Base-by-base conservation (phyloP, 768 basidiomycete genomes). In the Leccinum incarnatum region DNA sequence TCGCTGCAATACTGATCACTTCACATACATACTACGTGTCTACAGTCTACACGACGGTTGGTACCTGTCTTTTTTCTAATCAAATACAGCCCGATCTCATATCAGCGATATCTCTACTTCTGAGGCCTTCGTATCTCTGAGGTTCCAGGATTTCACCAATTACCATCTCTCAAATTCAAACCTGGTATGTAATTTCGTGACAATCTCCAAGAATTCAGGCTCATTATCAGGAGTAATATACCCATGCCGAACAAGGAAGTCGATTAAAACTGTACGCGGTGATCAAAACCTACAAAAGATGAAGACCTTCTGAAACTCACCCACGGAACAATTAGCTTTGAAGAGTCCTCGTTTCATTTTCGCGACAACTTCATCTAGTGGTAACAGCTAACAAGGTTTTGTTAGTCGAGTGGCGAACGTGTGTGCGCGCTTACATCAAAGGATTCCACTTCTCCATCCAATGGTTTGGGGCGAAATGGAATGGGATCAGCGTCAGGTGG, bases 401-500 rank as follows among this genome's bases (percentile, higher is more conserved):
- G 40, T 55, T 19, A 17, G 29, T 55, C 15, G 21, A n/a, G 27
- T 5, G 5, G n/a, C 27, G 37, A 46, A 21, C 25, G 30, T 5
- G 52, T 51, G 11, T 45, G 49, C 3, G 12, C 9, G 66, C 80
- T 54, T 56, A 94, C 95, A 77, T 93, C 85, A 65, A 99, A 99
- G 1, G 83, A 87, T 69, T 97, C 95, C 2, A 97, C 97, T 69
- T 99, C 97, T 25, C 93, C 95, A 63, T 99, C 97, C 21, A 83
- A 77, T 0, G 95, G 93, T 53, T 79, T 79, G 7, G 92, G 93
- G 50, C 78, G 76, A 62, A 89, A 83, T 17, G 78, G 73, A 14
- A 76, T 71, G 17, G 80, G 68, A 62, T 74, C 84, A 68, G 70
- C 61, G 32, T 72, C 75, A 5, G 75, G 61, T 0, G 93, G 93